Evolutionary conservation across 305 asterid genomes (phyloP), one percentile per base, ranked within the genome.

Genomic region (Plantago lanceolata): DNA sequence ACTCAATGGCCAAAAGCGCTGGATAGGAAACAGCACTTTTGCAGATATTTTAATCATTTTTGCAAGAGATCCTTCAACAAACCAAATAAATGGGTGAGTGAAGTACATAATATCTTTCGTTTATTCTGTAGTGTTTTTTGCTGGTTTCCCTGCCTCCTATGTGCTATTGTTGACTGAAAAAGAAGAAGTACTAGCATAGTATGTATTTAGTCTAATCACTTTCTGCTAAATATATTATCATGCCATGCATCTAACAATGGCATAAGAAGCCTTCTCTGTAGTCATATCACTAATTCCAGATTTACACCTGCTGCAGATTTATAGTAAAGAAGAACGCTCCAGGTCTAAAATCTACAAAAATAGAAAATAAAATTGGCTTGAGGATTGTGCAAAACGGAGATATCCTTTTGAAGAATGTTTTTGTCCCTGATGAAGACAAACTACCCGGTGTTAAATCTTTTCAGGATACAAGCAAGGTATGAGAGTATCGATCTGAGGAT

Each of bases 11-110:
- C 97, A 93, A 69, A 93, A 93, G 61, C 94, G 99, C 49, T 90
- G 99, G 99, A 90, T 90, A 73, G 99, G 97, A 66, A 90, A 93
- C 81, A 83, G 95, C 81, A 88, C 99, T 28, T 93, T 93, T 72
- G 99, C 97, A 0, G 95, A 93, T 72, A 66, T 94, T 64, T 64
- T 94, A 78, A 73, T 94, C 71, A 76, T 94, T 60, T 93, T 90
- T 75, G 99, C 97, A 61, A 84, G 94, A 74, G 84, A 86, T 75
- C 78, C 81, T 57, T 5, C 76, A 57, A 79, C 94, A 53, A 88
- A 88, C 79, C 94, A 90, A 78, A 94, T 90, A 66, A 90, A 94
- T 64, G 96, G 95, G 99, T 87, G 68, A 69, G 85, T 67, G 13
- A 43, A n/a, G 28, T 14, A 29, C 35, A 15, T 45, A 28, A 19